These are phyloP conservation scores for Miamiensis avidus DNA, from an alignment of 169 alveolate genomes.

Conservation along the genomic window DNA sequence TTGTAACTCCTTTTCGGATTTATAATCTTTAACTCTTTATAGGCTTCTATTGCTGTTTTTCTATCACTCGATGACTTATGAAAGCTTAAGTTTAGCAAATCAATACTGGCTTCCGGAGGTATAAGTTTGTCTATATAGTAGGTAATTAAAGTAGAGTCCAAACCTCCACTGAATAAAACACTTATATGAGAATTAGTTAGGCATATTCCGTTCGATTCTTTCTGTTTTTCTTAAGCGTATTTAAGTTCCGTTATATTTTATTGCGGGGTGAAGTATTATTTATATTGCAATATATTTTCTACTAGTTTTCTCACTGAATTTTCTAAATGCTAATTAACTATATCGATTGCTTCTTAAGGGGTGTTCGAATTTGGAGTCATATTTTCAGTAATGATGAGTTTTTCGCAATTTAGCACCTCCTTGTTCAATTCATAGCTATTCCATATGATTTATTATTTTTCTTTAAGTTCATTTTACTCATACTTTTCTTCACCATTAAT, in stretches of 20 bases:
- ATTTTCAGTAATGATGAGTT: constrained; percentile 34
- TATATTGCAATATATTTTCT: constrained; percentile 34
- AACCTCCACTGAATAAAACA: constrained; percentile 85
- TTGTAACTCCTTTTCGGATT: constrained; percentile 57
- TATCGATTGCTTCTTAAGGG: neutral
- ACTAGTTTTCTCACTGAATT: constrained; percentile 26
- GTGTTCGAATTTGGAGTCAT: too few relatives aligned
- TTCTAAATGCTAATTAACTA: neutral
- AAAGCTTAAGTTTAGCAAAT: constrained; percentile 78
- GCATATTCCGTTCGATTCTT: constrained; percentile 22
- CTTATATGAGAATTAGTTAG: constrained; percentile 53
- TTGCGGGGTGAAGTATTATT: constrained; percentile 20
- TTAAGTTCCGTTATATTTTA: constrained; percentile 30
- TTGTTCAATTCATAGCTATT: constrained; percentile 7
- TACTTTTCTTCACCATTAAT: neutral
- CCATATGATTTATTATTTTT: too few relatives aligned
- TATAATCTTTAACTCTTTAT: constrained; percentile 63
- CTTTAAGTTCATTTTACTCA: neutral
- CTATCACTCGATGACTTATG: constrained; percentile 76
- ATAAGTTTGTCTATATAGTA: constrained; percentile 29
- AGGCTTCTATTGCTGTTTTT: constrained; percentile 68
- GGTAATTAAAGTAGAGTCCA: constrained; percentile 81
- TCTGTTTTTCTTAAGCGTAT: constrained; percentile 19
- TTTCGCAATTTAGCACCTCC: constrained; percentile 17
- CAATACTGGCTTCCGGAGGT: constrained; percentile 52